These are phyloP conservation scores for Solanum boliviense DNA, from an alignment of 257 asterid species.

Conservation along the genomic window DNA sequence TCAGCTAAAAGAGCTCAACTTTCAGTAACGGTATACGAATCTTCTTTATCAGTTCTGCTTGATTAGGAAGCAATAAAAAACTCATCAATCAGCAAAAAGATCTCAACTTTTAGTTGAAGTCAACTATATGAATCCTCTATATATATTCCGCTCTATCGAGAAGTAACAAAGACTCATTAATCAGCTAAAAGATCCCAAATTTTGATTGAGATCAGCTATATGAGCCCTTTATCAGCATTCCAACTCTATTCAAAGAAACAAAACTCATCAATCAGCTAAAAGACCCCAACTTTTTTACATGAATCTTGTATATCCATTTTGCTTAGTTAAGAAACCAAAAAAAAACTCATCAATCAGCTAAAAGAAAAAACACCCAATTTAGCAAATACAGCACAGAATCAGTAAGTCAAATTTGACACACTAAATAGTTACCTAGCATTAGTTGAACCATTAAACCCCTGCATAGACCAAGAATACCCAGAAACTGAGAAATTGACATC, in stretches of 20 bases:
- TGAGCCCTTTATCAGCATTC: not conserved
- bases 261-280: not conserved
- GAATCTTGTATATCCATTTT: not conserved
- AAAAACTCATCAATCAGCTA: not conserved
- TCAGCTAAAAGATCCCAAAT: not conserved
- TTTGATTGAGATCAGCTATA: not conserved
- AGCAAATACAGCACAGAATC: not conserved
- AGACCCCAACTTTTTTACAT: too few relatives aligned
- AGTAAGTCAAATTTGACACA: not conserved
- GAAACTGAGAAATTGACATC: conserved; percentile 42
- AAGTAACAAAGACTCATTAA: not conserved
- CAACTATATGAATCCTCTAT: not conserved
- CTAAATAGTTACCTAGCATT: conserved; percentile 29
- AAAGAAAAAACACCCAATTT: not conserved
- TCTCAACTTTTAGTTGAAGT: not conserved
- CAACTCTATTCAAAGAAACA: not conserved
- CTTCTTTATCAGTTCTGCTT: not conserved
- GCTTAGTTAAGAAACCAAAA: not conserved
- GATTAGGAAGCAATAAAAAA: too few relatives aligned
- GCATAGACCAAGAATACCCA: conserved; percentile 65
- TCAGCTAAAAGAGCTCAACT: not conserved
- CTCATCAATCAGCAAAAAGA: too few relatives aligned
- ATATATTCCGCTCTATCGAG: not conserved
- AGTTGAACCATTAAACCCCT: conserved; percentile 44
- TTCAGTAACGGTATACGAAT: too few relatives aligned